A percentile compares a stretch with the other conserved stretches of the same genome.
These are phyloP conservation scores for Coprinopsis strossmayeri DNA, from an alignment of 768 basidiomycete genomes.

Conservation along the genomic window DNA sequence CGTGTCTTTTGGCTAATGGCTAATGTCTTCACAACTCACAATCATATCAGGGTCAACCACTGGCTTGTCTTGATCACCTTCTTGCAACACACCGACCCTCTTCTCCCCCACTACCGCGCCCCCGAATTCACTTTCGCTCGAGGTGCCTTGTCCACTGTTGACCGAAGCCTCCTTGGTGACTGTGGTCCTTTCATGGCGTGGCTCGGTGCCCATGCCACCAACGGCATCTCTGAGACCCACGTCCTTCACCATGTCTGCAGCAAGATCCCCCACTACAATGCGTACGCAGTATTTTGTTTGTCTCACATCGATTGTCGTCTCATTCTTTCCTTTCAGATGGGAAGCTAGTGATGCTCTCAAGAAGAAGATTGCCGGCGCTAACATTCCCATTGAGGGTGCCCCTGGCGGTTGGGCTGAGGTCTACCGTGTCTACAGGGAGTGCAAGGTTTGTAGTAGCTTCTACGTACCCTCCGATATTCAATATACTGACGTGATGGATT, in stretches of 20 bases:
- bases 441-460: slow-evolving; percentile 68
- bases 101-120: slow-evolving; percentile 90
- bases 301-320: neutral
- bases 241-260: slow-evolving; percentile 87
- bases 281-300: slow-evolving; percentile 32
- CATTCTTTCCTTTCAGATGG: slow-evolving; percentile 46
- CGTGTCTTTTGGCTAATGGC: slow-evolving; percentile 6
- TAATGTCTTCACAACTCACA: neutral
- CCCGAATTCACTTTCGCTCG: slow-evolving; percentile 88
- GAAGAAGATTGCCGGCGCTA: slow-evolving; percentile 58
- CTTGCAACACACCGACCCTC: slow-evolving; percentile 96
- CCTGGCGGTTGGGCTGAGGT: slow-evolving; percentile 78
- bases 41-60: slow-evolving; percentile 68
- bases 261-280: slow-evolving; percentile 95
- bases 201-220: slow-evolving; percentile 79
- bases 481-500: too few relatives aligned
- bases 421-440: slow-evolving; percentile 68
- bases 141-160: slow-evolving; percentile 88
- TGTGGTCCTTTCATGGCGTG: slow-evolving; percentile 75
- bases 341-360: slow-evolving; percentile 86
- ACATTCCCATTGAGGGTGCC: slow-evolving; percentile 60
- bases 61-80: slow-evolving; percentile 97
- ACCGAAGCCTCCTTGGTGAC: slow-evolving; percentile 76
- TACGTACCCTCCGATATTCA: too few relatives aligned
- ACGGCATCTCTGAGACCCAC: slow-evolving; percentile 94